Evolutionary conservation across 352 stramenopile species (phyloP).

Genomic region (Globisporangium iwayamae): DNA sequence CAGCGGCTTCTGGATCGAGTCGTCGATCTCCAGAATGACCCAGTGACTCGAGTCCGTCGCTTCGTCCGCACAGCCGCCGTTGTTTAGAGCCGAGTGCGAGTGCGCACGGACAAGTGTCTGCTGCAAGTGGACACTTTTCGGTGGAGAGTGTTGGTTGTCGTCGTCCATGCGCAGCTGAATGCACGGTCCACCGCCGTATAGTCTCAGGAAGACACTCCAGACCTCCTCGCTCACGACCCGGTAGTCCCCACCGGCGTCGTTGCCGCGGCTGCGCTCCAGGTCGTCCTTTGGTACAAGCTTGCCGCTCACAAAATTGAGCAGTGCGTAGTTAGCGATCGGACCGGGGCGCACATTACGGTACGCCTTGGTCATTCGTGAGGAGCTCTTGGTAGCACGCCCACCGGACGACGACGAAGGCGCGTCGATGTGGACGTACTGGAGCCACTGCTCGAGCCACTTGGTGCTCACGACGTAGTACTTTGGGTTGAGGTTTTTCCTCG

Average conservation of each 20-base stretch:
- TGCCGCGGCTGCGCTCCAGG: constrained; percentile 40
- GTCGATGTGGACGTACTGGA: constrained; percentile 61
- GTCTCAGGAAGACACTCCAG: constrained; percentile 50
- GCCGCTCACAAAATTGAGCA: constrained; percentile 66
- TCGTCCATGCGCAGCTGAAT: constrained; percentile 34
- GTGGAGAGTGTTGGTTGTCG: neutral
- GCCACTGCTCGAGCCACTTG: constrained; percentile 61
- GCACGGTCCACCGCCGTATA: constrained; percentile 64
- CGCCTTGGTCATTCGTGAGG: constrained; percentile 11
- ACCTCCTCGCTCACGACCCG: constrained; percentile 65
- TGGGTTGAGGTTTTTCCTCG: constrained; percentile 16
- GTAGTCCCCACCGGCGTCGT: constrained; percentile 40
- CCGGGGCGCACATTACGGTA: constrained; percentile 31
- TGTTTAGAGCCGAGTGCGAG: constrained; percentile 4
- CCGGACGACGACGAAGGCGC: constrained; percentile 1
- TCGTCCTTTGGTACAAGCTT: constrained; percentile 43
- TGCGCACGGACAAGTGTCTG: neutral
- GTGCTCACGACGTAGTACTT: constrained; percentile 57
- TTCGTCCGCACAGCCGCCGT: neutral
- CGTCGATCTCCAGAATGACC: constrained; percentile 57
- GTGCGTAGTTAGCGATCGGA: constrained; percentile 58
- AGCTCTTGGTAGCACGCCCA: neutral
- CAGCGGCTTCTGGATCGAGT: constrained; percentile 21
- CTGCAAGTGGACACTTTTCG: neutral
- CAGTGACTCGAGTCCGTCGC: constrained; percentile 19